Conservation (phyloP, 805 yeast genomes). For the Metschnikowia matae region DNA sequence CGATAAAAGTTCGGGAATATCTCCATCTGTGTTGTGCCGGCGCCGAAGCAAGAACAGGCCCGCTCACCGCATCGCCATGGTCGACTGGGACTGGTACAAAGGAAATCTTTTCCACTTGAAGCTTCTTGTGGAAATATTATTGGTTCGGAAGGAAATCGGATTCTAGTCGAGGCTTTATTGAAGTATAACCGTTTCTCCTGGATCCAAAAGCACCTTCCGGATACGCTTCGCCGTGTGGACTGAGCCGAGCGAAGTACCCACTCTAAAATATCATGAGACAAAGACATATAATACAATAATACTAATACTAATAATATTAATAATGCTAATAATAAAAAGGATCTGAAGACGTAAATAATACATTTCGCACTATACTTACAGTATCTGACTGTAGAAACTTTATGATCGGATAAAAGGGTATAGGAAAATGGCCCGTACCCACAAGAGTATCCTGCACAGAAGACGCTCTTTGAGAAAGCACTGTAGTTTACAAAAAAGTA, state of each 20-base stretch:
- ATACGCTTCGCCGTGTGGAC: constrained; percentile 1
- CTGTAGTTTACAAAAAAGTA: no score
- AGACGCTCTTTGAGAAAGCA: background rate
- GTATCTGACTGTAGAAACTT: no score
- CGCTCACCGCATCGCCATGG: constrained; percentile 86
- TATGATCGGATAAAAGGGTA: no score
- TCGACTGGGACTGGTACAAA: constrained; percentile 83
- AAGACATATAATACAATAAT: background rate
- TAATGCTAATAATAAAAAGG: background rate
- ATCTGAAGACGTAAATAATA: background rate
- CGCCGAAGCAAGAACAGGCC: constrained; percentile 47
- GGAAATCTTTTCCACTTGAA: constrained; percentile 19
- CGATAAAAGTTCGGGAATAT: constrained; percentile 32
- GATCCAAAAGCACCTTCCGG: constrained; percentile 23
- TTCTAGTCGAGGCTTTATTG: constrained; percentile 18
- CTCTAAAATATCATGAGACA: background rate
- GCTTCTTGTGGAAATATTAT: constrained; percentile 27
- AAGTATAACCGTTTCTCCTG: constrained; percentile 20
- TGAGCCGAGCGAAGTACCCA: background rate
- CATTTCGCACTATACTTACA: background rate
- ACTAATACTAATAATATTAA: background rate
- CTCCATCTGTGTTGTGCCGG: constrained; percentile 42
- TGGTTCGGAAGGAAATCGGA: constrained; percentile 38
- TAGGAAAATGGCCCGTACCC: no score
- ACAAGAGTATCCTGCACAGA: background rate